Evolutionary conservation across 176 grass and related monocot genomes (phyloP).

Genomic region (Carex myosuroides): DNA sequence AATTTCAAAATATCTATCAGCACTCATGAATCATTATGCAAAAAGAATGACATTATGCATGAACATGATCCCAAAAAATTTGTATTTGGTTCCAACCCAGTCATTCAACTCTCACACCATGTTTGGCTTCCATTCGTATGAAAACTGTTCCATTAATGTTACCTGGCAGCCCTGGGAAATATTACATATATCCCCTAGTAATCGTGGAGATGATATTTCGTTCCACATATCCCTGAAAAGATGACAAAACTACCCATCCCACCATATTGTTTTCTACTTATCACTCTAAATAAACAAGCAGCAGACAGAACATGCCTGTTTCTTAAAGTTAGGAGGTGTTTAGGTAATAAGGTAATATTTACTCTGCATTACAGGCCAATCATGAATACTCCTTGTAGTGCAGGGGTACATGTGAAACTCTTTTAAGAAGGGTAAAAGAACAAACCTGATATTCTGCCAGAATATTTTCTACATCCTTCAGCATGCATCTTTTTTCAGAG

Average conservation of each 20-base stretch:
- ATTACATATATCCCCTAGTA: neutral
- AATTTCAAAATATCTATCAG: too few species aligned
- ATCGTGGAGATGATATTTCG: neutral
- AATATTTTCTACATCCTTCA: slow-evolving; percentile 51
- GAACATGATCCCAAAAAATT: too few species aligned
- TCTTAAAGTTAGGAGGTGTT: too few species aligned
- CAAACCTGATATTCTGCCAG: slow-evolving; percentile 59
- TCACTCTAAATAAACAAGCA: too few species aligned
- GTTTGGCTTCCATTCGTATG: neutral
- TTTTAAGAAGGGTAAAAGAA: neutral
- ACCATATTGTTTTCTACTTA: too few species aligned
- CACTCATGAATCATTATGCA: too few species aligned
- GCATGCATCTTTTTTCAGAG: slow-evolving; percentile 38
- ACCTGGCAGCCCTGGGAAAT: neutral
- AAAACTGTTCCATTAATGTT: neutral
- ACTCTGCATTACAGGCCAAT: neutral
- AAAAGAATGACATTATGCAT: too few species aligned
- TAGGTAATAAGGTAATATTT: neutral
- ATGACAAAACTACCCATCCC: neutral
- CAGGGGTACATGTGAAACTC: neutral
- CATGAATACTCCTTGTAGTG: neutral
- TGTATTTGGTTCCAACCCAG: neutral
- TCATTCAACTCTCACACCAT: neutral
- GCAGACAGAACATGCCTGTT: too few species aligned
- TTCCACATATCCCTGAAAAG: neutral